Conservation (phyloP, 768 basidiomycete genomes). For the Tylopilus sp. region DNA sequence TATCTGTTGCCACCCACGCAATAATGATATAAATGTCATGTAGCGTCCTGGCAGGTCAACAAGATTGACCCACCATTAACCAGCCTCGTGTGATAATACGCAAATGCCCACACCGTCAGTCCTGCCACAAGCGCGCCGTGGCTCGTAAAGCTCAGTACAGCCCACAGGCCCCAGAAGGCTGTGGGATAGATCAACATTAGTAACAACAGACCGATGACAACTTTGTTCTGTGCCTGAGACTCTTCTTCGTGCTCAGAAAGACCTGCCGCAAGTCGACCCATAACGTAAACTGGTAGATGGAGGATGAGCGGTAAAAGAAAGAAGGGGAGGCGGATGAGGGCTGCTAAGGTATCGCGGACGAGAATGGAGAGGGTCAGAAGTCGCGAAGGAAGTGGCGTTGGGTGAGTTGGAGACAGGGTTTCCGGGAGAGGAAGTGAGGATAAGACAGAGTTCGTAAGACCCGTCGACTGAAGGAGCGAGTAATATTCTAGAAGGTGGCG, state of each 20-base stretch:
- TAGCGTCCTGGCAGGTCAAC: constrained; percentile 17
- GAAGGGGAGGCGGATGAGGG: constrained; percentile 77
- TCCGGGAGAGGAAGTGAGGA: constrained; percentile 81
- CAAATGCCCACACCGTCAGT: constrained; percentile 69
- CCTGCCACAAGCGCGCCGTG: constrained; percentile 72
- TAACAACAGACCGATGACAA: constrained; percentile 80
- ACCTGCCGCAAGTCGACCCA: constrained; percentile 71
- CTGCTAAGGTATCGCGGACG: constrained; percentile 70
- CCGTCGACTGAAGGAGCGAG: constrained; percentile 75
- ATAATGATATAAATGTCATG: constrained; percentile 18
- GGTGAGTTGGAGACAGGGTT: constrained; percentile 72
- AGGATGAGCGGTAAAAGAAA: constrained; percentile 84
- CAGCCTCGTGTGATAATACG: constrained; percentile 79
- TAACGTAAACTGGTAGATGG: constrained; percentile 81
- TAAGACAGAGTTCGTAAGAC: constrained; percentile 82
- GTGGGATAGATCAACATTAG: constrained; percentile 73
- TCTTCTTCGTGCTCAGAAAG: constrained; percentile 87
- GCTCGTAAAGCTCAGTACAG: constrained; percentile 71
- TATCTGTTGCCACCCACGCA: constrained; percentile 40
- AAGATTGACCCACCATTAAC: constrained; percentile 67
- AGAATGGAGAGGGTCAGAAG: constrained; percentile 77
- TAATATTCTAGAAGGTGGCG: constrained; percentile 81
- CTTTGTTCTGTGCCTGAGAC: constrained; percentile 95
- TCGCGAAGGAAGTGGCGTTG: constrained; percentile 75
- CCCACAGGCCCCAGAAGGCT: constrained; percentile 86